phyloP scores from a whole-genome alignment of 2,329 filamentous ascomycete species.

The Penicillium palitans region DNA sequence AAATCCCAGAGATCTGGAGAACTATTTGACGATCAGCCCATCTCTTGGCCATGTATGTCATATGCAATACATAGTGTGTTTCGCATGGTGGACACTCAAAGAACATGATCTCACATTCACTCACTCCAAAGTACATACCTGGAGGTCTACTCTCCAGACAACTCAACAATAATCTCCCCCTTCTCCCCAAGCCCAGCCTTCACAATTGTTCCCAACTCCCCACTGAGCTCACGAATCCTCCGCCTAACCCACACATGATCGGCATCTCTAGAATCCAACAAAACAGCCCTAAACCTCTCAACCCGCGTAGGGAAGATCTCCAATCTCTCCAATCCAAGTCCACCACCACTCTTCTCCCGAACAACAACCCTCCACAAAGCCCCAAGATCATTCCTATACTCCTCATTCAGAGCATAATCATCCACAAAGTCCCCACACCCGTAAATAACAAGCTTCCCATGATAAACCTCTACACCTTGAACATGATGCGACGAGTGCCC shows the following conservation, averaged over 20 bases:
- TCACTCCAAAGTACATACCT: neutral
- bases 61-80: neutral
- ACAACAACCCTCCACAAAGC: constrained; percentile 42
- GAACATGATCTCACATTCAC: neutral
- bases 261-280: constrained; percentile 30
- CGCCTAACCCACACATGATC: constrained; percentile 32
- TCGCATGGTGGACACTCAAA: neutral
- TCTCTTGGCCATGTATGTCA: neutral
- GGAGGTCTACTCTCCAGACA: neutral
- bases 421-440: constrained; percentile 48
- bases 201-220: neutral
- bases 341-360: constrained; percentile 6
- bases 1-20: neutral
- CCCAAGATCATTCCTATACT: constrained; percentile 43
- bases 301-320: constrained; percentile 42
- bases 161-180: constrained; percentile 1
- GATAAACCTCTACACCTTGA: constrained; percentile 43
- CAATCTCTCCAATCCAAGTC: constrained; percentile 26
- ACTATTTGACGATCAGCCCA: neutral
- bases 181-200: neutral
- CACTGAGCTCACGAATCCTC: neutral
- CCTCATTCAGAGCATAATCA: constrained; percentile 40
- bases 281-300: constrained; percentile 34
- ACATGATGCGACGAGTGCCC: constrained; percentile 46
- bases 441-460: constrained; percentile 40